These are phyloP conservation scores for Pontederia paniculata DNA, from an alignment of 176 grass and related monocot species.

Conservation along the genomic window DNA sequence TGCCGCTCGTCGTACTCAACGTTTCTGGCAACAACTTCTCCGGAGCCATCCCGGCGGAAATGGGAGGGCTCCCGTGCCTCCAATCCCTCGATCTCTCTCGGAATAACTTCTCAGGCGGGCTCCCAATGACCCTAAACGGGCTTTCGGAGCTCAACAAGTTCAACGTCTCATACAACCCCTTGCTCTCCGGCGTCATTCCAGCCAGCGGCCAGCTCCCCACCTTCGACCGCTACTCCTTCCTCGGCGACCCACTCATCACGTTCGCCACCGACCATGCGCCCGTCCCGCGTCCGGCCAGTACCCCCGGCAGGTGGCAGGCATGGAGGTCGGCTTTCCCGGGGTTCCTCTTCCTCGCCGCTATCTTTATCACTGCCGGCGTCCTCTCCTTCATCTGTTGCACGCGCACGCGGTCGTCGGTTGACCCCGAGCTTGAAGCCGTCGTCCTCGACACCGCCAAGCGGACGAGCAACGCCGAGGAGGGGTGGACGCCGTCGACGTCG, in stretches of 20 bases:
- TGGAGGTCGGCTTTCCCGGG: slow-evolving; percentile 23
- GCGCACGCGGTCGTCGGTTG: slow-evolving; percentile 22
- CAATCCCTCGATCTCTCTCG: slow-evolving; percentile 46
- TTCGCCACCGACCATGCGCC: background rate
- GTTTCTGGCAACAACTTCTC: slow-evolving; percentile 53
- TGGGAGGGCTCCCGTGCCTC: slow-evolving; percentile 51
- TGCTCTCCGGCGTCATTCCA: slow-evolving; percentile 44
- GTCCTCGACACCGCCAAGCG: slow-evolving; percentile 27
- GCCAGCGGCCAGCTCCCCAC: slow-evolving; percentile 32
- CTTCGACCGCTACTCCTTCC: slow-evolving; percentile 63
- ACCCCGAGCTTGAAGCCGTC: slow-evolving; percentile 23
- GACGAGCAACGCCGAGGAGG: slow-evolving; percentile 7
- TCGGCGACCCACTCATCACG: slow-evolving; percentile 54
- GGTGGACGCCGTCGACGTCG: slow-evolving; percentile 18
- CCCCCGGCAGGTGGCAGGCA: no score
- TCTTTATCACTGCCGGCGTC: slow-evolving; percentile 26
- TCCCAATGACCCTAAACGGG: slow-evolving; percentile 43
- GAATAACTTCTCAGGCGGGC: slow-evolving; percentile 81
- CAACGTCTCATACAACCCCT: slow-evolving; percentile 71
- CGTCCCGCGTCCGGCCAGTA: background rate
- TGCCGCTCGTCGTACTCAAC: slow-evolving; percentile 71
- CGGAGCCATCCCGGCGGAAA: slow-evolving; percentile 44
- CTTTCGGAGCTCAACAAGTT: slow-evolving; percentile 48
- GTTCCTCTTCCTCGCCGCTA: slow-evolving; percentile 27
- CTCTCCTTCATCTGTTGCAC: slow-evolving; percentile 27